These are phyloP conservation scores for Tetrapisispora iriomotensis DNA, from an alignment of 805 yeast genomes.

Conservation along the genomic window DNA sequence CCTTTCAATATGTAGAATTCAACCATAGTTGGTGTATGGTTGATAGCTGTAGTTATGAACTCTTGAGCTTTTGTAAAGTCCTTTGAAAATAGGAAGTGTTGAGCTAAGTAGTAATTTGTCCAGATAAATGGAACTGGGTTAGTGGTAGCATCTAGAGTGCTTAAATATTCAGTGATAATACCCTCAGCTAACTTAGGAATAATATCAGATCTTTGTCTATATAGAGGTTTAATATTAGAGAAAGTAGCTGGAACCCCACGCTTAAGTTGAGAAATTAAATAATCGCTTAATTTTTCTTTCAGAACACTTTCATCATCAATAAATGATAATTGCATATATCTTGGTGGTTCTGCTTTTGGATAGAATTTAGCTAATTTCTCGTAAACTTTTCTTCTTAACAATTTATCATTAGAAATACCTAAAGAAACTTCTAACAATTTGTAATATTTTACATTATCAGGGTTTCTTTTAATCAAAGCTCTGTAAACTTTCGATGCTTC, in stretches of 20 bases:
- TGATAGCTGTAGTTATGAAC: constrained; percentile 51
- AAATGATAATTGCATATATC: constrained; percentile 67
- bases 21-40: constrained; percentile 72
- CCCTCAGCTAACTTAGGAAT: constrained; percentile 37
- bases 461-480: constrained; percentile 69
- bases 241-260: constrained; percentile 89
- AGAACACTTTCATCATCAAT: constrained; percentile 42
- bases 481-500: constrained; percentile 67
- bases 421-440: constrained; percentile 54
- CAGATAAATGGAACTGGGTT: constrained; percentile 40
- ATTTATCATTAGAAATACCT: constrained; percentile 36
- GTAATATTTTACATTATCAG: constrained; percentile 66
- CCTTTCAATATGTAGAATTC: constrained; percentile 78
- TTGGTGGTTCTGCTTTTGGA: constrained; percentile 77
- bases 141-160: constrained; percentile 20
- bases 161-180: constrained; percentile 43
- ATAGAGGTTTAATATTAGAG: constrained; percentile 74
- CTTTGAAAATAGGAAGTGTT: constrained; percentile 54
- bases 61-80: constrained; percentile 46
- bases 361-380: constrained; percentile 56
- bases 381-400: constrained; percentile 50
- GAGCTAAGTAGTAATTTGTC: constrained; percentile 69
- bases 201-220: constrained; percentile 36
- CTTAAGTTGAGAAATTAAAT: constrained; percentile 51
- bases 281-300: constrained; percentile 37